phyloP scores from a whole-genome alignment of 2,329 filamentous ascomycete genomes.

The Monilinia fructigena region DNA sequence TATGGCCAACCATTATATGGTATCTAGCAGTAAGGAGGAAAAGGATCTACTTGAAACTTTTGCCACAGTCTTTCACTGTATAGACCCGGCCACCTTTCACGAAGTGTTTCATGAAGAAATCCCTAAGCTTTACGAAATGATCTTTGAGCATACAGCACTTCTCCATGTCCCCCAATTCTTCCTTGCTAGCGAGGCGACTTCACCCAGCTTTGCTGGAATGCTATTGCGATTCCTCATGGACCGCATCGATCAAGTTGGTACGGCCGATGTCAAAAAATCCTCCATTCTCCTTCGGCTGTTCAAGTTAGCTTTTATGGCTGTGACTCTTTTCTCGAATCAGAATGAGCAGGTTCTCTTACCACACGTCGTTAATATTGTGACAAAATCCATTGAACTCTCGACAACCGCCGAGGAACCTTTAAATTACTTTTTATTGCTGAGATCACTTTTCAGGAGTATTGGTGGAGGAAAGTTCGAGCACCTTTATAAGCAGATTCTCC shows the following conservation, averaged over 20 bases:
- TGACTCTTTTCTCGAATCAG: conserved; percentile 89
- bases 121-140: conserved; percentile 93
- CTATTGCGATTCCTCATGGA: conserved; percentile 96
- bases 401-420: conserved; percentile 96
- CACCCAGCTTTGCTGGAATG: conserved; percentile 97
- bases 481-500: conserved; percentile 95
- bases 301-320: conserved; percentile 98
- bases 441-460: conserved; percentile 93
- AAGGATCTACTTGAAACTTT: conserved; percentile 97
- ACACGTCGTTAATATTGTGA: conserved; percentile 95
- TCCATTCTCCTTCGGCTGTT: conserved; percentile 91
- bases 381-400: conserved; percentile 93
- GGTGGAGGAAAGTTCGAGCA: conserved; percentile 97
- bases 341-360: conserved; percentile 95
- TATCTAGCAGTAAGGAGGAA: conserved; percentile 91
- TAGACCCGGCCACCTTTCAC: conserved; percentile 96
- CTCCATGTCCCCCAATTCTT: conserved; percentile 98
- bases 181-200: conserved; percentile 96
- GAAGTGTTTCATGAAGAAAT: conserved; percentile 99
- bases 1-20: conserved; percentile 92
- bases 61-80: conserved; percentile 96
- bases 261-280: conserved; percentile 85
- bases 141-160: conserved; percentile 92
- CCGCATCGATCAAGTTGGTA: conserved; percentile 90
- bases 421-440: conserved; percentile 94